phyloP scores from a whole-genome alignment of 345 rosid genomes.

The Aquilaria malaccensis region DNA sequence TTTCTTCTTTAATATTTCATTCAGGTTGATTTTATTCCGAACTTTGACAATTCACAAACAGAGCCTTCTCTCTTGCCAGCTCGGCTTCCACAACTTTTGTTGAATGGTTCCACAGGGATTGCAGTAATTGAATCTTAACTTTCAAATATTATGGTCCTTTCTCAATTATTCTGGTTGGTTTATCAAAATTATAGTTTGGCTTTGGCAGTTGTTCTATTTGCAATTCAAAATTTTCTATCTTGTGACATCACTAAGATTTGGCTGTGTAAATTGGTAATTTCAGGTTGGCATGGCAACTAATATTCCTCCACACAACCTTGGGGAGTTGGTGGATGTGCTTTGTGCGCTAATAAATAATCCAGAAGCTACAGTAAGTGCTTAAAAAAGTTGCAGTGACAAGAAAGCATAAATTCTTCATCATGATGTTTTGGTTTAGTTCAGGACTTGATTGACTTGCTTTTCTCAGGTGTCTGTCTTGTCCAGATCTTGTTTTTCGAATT shows the following conservation, averaged over 20 bases:
- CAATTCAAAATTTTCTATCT: too few relatives aligned
- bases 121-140: slow-evolving; percentile 44
- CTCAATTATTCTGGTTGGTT: too few relatives aligned
- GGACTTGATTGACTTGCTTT: too few relatives aligned
- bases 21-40: slow-evolving; percentile 92
- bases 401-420: too few relatives aligned
- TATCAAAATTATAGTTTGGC: too few relatives aligned
- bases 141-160: too few relatives aligned
- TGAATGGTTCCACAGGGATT: slow-evolving; percentile 97
- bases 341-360: slow-evolving; percentile 89
- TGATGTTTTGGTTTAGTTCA: too few relatives aligned
- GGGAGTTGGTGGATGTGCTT: slow-evolving; percentile 91
- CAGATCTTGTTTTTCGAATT: neutral
- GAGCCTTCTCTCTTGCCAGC: slow-evolving; percentile 93
- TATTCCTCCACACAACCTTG: slow-evolving; percentile 98
- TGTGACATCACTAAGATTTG: too few relatives aligned
- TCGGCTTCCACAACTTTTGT: slow-evolving; percentile 75
- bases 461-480: too few relatives aligned
- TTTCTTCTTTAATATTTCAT: slow-evolving; percentile 7
- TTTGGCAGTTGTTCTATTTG: too few relatives aligned
- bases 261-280: neutral
- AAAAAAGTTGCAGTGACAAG: too few relatives aligned
- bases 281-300: slow-evolving; percentile 99
- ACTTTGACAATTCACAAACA: slow-evolving; percentile 86
- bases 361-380: slow-evolving; percentile 66